A percentile compares a stretch with the other conserved stretches of the same genome.
phyloP scores from a whole-genome alignment of 2,329 filamentous ascomycete species.

The Nakataea oryzae region DNA sequence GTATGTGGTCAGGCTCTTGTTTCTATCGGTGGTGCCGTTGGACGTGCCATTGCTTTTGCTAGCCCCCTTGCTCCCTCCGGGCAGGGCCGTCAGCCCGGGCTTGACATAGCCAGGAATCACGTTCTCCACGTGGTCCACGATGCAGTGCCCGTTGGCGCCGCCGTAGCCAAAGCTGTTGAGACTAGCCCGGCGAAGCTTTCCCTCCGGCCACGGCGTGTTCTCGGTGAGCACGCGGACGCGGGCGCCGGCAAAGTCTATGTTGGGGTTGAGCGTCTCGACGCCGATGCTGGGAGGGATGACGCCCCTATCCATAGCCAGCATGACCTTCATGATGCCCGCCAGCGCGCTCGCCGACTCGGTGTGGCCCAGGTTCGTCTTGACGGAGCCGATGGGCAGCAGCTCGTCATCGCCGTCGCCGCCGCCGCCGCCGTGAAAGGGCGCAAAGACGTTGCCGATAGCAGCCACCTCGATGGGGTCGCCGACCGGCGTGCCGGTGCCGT shows the following conservation, averaged over 20 bases:
- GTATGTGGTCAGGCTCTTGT: no score
- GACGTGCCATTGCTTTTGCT: no score
- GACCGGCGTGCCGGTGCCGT: slow-evolving; percentile 23
- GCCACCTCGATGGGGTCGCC: slow-evolving; percentile 12
- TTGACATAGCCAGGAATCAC: no score
- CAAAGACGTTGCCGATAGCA: slow-evolving; percentile 1
- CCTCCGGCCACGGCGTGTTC: slow-evolving; percentile 14
- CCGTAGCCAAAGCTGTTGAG: slow-evolving; percentile 29
- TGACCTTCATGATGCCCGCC: slow-evolving; percentile 29
- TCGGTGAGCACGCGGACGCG: slow-evolving; percentile 16
- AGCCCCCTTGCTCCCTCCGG: no score
- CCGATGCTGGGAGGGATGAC: slow-evolving; percentile 22
- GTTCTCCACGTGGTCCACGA: no score
- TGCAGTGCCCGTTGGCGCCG: slow-evolving; percentile 25
- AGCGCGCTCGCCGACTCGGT: slow-evolving; percentile 34
- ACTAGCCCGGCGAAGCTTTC: slow-evolving; percentile 15
- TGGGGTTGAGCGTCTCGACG: slow-evolving; percentile 8
- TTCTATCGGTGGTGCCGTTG: no score
- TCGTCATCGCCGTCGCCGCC: neutral
- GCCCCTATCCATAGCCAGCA: slow-evolving; percentile 25
- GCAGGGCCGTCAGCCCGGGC: no score
- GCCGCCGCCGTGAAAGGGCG: slow-evolving; percentile 14
- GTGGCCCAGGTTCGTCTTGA: slow-evolving; percentile 33
- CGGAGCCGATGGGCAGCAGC: slow-evolving; percentile 16
- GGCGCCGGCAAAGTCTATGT: slow-evolving; percentile 13